Conservation (phyloP, 1,284 basidiomycete genomes). For the Cutaneotrichosporon mucoides region DNA sequence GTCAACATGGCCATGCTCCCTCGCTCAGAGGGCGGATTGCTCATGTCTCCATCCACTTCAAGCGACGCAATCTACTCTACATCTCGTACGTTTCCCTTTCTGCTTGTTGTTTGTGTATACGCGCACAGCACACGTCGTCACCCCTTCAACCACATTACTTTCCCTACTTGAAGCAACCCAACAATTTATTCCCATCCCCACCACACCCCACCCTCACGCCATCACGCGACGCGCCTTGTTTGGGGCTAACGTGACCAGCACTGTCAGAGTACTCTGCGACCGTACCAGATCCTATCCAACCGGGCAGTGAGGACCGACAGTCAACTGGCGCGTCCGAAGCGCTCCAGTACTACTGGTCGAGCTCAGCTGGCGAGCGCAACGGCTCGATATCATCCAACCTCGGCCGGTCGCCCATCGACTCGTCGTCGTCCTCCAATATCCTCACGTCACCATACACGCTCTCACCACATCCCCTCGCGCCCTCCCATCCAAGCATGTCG, state of each 20-base stretch:
- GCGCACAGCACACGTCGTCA: too few species aligned
- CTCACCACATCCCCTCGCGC: slow-evolving; percentile 9
- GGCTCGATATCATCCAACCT: slow-evolving; percentile 28
- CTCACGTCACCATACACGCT: slow-evolving; percentile 20
- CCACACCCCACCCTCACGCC: too few species aligned
- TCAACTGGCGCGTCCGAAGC: slow-evolving; percentile 39
- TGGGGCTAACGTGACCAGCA: slow-evolving; percentile 1
- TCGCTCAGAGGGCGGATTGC: slow-evolving; percentile 2
- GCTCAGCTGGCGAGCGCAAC: slow-evolving; percentile 38
- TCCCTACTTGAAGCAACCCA: too few species aligned
- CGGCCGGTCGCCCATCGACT: slow-evolving; percentile 19
- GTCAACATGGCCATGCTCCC: neutral
- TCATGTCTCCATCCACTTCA: slow-evolving; percentile 5
- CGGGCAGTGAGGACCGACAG: slow-evolving; percentile 8
- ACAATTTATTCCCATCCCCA: too few species aligned
- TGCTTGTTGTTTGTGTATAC: neutral
- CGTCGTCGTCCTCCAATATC: neutral
- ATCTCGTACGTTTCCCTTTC: slow-evolving; percentile 2
- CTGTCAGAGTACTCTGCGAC: slow-evolving; percentile 13
- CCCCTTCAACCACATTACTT: too few species aligned
- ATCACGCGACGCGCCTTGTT: too few species aligned
- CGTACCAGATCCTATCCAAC: neutral
- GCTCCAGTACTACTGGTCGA: slow-evolving; percentile 44
- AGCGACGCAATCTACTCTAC: neutral
- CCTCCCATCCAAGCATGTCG: neutral